Percentiles rank a stretch among this genome's conserved stretches.
phyloP scores from a whole-genome alignment of 306 rosid species.

The Vigna nakashimae region DNA sequence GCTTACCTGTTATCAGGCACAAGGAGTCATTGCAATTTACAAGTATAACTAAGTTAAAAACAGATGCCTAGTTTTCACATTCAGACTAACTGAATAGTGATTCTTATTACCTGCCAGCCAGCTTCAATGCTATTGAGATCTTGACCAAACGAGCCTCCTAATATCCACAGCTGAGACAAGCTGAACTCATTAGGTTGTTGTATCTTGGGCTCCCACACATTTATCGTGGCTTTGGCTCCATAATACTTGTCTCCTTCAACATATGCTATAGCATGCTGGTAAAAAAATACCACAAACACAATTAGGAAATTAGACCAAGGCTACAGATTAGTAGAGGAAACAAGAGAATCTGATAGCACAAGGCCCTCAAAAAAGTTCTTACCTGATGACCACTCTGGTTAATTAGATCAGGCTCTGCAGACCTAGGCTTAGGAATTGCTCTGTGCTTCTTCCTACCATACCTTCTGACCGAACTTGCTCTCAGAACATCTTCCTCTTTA shows the following conservation, averaged over 20 bases:
- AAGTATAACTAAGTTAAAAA: neutral
- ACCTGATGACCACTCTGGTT: conserved; percentile 99
- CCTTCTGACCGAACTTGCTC: conserved; percentile 87
- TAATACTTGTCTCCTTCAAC: conserved; percentile 92
- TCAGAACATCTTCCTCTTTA: conserved; percentile 80
- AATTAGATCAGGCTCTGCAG: conserved; percentile 92
- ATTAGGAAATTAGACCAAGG: conserved; percentile 1
- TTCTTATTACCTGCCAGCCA: conserved; percentile 90
- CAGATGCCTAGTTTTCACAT: neutral
- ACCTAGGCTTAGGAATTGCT: conserved; percentile 80
- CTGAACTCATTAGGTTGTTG: conserved; percentile 97
- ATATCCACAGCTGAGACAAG: conserved; percentile 94
- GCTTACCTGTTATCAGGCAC: conserved; percentile 25
- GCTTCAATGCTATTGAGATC: conserved; percentile 99
- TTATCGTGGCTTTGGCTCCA: conserved; percentile 98
- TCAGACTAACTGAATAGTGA: neutral
- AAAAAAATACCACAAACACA: conserved; percentile 30
- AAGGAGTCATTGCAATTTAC: neutral
- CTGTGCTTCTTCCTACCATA: conserved; percentile 92
- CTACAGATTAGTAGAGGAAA: neutral
- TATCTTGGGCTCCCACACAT: conserved; percentile 98
- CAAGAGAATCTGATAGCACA: neutral
- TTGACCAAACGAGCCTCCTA: conserved; percentile 98
- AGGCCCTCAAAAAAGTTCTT: conserved; percentile 19
- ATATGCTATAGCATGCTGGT: conserved; percentile 96